These are phyloP conservation scores for Pyricularia grisea DNA, from an alignment of 2,329 filamentous ascomycete genomes.

Conservation along the genomic window DNA sequence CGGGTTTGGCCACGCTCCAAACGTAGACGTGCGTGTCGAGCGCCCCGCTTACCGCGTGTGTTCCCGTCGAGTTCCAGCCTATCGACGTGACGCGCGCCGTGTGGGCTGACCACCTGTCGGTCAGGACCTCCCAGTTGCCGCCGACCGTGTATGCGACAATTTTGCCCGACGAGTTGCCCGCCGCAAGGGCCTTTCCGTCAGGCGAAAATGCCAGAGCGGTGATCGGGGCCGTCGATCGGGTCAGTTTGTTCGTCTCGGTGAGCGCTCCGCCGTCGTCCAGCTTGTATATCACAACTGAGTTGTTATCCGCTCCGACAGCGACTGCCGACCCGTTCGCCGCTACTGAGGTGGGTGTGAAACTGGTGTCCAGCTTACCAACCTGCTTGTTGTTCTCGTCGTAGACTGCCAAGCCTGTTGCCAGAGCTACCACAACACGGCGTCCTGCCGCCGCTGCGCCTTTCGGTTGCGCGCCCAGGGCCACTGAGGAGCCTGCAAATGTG, in stretches of 20 bases:
- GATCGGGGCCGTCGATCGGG: slow-evolving; percentile 60
- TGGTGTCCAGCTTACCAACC: slow-evolving; percentile 47
- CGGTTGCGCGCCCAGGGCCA: slow-evolving; percentile 69
- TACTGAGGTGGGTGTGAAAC: slow-evolving; percentile 58
- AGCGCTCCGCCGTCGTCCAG: slow-evolving; percentile 44
- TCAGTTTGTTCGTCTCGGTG: slow-evolving; percentile 45
- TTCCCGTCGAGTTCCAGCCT: slow-evolving; percentile 69
- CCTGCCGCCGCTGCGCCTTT: slow-evolving; percentile 57
- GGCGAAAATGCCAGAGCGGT: slow-evolving; percentile 77
- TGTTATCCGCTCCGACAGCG: slow-evolving; percentile 66
- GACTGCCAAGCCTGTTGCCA: slow-evolving; percentile 38
- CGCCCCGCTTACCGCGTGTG: slow-evolving; percentile 73
- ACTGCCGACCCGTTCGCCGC: slow-evolving; percentile 59
- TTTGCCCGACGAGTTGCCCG: slow-evolving; percentile 76
- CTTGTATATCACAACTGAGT: slow-evolving; percentile 66
- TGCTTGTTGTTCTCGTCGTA: slow-evolving; percentile 47
- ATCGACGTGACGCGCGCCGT: slow-evolving; percentile 48
- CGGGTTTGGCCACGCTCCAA: slow-evolving; percentile 80
- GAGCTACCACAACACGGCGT: slow-evolving; percentile 47
- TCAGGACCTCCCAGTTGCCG: slow-evolving; percentile 55
- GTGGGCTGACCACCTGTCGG: slow-evolving; percentile 60
- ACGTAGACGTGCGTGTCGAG: slow-evolving; percentile 89
- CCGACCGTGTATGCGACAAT: slow-evolving; percentile 69
- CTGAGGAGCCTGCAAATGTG: slow-evolving; percentile 61
- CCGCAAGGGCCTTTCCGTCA: slow-evolving; percentile 68